Conservation (phyloP, 2,329 filamentous ascomycete species). For the Aspergillus hortae region DNA sequence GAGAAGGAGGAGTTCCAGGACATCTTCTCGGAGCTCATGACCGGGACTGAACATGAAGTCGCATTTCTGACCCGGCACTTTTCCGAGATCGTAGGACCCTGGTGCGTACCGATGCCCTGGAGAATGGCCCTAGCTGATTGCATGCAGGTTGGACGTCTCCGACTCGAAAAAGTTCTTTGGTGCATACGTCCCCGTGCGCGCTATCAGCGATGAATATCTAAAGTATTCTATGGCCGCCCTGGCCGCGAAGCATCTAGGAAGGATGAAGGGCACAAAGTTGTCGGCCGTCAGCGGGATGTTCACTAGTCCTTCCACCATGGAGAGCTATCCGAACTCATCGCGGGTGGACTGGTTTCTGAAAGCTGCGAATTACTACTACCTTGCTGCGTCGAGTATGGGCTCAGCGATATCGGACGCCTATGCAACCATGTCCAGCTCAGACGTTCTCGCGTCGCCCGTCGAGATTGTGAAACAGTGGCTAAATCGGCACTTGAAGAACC, state of each 20-base stretch:
- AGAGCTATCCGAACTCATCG: slow-evolving; percentile 46
- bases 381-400: slow-evolving; percentile 51
- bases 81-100: slow-evolving; percentile 33
- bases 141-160: slow-evolving; percentile 35
- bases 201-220: slow-evolving; percentile 31
- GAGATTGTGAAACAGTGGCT: slow-evolving; percentile 26
- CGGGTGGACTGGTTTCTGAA: slow-evolving; percentile 58
- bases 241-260: slow-evolving; percentile 38
- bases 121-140: slow-evolving; percentile 10
- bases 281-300: slow-evolving; percentile 20
- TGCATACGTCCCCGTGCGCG: slow-evolving; percentile 35
- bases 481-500: slow-evolving; percentile 13
- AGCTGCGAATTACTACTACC: slow-evolving; percentile 59
- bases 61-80: slow-evolving; percentile 38
- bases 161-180: slow-evolving; percentile 39
- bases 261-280: slow-evolving; percentile 28
- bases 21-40: slow-evolving; percentile 36
- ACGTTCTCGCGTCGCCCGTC: slow-evolving; percentile 28
- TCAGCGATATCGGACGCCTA: slow-evolving; percentile 32
- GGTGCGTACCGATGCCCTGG: slow-evolving; percentile 19
- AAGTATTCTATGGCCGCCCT: slow-evolving; percentile 37
- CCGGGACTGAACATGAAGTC: slow-evolving; percentile 35
- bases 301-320: slow-evolving; percentile 47
- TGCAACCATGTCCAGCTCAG: slow-evolving; percentile 26
- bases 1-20: slow-evolving; percentile 32